phyloP scores from a whole-genome alignment of 306 rosid genomes.

The cucumber (Cucumis sativus) region DNA sequence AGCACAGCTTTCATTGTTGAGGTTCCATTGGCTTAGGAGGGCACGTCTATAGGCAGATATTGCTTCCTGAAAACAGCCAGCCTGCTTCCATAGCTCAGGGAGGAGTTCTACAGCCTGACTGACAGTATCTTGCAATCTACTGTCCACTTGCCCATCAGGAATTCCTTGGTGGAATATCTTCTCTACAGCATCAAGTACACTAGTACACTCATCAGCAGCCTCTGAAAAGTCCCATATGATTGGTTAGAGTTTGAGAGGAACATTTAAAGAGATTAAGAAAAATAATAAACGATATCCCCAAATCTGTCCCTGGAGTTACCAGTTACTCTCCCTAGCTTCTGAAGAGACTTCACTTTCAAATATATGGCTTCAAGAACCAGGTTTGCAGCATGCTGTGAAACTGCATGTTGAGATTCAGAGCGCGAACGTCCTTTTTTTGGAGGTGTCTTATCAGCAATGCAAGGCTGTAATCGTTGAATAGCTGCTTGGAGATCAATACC shows the following conservation, averaged over 20 bases:
- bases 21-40: constrained; percentile 88
- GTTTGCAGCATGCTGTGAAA: constrained; percentile 84
- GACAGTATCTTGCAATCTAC: constrained; percentile 71
- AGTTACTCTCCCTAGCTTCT: constrained; percentile 55
- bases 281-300: background rate
- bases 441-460: constrained; percentile 42
- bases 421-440: constrained; percentile 52
- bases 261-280: background rate
- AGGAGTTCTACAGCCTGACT: constrained; percentile 88
- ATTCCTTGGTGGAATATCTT: constrained; percentile 67
- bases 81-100: constrained; percentile 85
- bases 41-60: constrained; percentile 73
- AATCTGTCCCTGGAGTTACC: constrained; percentile 26
- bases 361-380: constrained; percentile 94
- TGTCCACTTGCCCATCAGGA: constrained; percentile 70
- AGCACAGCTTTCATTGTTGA: constrained; percentile 58
- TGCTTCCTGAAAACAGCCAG: constrained; percentile 54
- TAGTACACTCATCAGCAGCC: constrained; percentile 75
- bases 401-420: constrained; percentile 46
- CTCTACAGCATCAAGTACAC: constrained; percentile 77
- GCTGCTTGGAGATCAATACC: constrained; percentile 95
- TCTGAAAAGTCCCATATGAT: constrained; percentile 39
- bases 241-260: constrained; percentile 4
- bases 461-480: constrained; percentile 71
- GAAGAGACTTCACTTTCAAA: constrained; percentile 85